Percentiles rank a stretch among this genome's conserved stretches.
phyloP scores from a whole-genome alignment of 2,329 filamentous ascomycete genomes.

The Aspergillus pseudoglaucus region DNA sequence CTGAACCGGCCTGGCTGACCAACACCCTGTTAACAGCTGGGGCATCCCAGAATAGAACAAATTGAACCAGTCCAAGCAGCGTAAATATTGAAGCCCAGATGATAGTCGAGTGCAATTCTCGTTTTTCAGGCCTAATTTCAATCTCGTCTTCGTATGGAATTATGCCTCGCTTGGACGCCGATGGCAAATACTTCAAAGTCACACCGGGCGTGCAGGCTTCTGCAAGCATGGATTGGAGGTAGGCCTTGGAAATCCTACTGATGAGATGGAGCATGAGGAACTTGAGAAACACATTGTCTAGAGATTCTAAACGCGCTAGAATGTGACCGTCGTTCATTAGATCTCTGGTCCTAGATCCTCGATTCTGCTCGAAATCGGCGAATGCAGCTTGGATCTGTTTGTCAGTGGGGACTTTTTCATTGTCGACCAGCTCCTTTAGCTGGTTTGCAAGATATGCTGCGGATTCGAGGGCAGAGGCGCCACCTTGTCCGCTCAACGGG shows the following conservation, averaged over 20 bases:
- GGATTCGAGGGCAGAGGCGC: constrained; percentile 14
- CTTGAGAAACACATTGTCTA: constrained; percentile 5
- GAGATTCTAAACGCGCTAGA: constrained; percentile 3
- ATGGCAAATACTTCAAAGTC: constrained; percentile 1
- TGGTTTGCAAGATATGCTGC: constrained; percentile 8
- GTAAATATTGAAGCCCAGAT: neutral
- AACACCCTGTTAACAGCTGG: neutral
- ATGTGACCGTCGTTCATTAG: neutral
- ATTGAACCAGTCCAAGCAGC: neutral
- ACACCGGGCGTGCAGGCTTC: neutral
- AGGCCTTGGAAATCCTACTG: neutral
- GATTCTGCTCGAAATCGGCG: constrained; percentile 1
- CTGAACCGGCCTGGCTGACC: neutral
- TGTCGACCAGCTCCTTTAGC: constrained; percentile 3
- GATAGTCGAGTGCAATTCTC: neutral
- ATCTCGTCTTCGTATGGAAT: neutral
- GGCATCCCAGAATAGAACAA: neutral
- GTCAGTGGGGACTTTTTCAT: neutral
- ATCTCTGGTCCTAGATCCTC: neutral
- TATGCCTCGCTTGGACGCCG: neutral
- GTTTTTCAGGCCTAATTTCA: neutral
- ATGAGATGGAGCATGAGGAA: constrained; percentile 4
- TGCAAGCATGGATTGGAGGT: neutral
- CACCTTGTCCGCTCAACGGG: constrained; percentile 13
- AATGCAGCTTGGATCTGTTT: constrained; percentile 2